Conservation (phyloP, 345 rosid genomes). For the Hibiscus mutabilis region DNA sequence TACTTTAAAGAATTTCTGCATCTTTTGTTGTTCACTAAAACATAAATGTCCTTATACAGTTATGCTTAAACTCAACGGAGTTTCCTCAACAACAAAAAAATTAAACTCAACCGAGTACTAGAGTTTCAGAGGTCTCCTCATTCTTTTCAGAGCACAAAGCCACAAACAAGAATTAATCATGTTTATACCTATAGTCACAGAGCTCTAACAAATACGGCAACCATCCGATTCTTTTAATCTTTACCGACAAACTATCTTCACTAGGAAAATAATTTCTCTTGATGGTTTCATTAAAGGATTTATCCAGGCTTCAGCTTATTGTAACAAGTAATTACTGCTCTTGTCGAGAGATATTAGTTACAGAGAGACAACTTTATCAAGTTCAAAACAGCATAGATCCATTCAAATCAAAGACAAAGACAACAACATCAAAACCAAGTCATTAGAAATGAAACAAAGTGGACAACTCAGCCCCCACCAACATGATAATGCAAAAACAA, state of each 20-base stretch:
- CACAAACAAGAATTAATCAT: neutral
- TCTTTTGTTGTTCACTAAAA: neutral
- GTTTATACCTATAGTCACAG: neutral
- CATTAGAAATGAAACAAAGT: too few relatives aligned
- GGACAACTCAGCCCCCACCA: too few relatives aligned
- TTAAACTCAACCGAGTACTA: neutral
- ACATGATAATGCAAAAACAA: too few relatives aligned
- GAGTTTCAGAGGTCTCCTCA: neutral
- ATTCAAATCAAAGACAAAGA: neutral
- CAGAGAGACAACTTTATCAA: neutral
- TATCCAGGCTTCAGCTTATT: neutral
- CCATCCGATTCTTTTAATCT: neutral
- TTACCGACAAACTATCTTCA: neutral
- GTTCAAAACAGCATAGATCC: neutral
- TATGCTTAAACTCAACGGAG: neutral
- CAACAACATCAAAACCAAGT: too few relatives aligned
- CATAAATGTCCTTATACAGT: neutral
- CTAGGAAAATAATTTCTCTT: neutral
- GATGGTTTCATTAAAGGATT: neutral
- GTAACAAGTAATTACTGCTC: neutral
- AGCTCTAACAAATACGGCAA: neutral
- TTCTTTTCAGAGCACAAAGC: neutral
- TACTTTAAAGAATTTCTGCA: neutral
- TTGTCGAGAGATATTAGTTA: neutral
- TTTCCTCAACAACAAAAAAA: too few relatives aligned